Evolutionary conservation across 2,329 filamentous ascomycete species (phyloP), one percentile per base, ranked within the genome.

Genomic region (Cytospora schulzeri): DNA sequence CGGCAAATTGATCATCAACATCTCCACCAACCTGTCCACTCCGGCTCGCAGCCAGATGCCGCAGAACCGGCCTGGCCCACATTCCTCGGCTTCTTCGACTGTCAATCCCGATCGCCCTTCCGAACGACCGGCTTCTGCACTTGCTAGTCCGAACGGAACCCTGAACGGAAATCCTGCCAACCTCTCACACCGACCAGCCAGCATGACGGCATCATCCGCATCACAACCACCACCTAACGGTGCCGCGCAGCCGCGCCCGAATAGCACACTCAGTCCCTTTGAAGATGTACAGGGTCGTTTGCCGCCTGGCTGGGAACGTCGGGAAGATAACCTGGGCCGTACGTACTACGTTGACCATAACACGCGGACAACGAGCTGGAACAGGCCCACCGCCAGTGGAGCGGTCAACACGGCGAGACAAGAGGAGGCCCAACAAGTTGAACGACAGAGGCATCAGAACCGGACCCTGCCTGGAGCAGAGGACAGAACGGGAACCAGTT

Each of bases 291-390:
- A 97, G 74, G 95, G 95, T 64, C 89, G 94, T 70, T 79, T 99
- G 62, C 95, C 95, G 38, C 88, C 91, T 58, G 95, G 95, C 38
- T 99, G 95, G 94, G 95, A 99, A 79, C 88, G 95, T 63, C 88
- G 95, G 63, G 94, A 98, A 76, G 95, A 99, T 75, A 95, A 97
- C 71, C 78, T 98, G 52, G 94, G 95, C 60, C 87, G 95, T 72
- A 98, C 94, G 26, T 99, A 99, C 75, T 99, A 98, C 75, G 95
- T 99, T 60, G 95, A 99, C 73, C 95, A 98, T 76, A 98, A 98
- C 76, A 97, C 93, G 8, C 85, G 95, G 71, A 94, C 95, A 62
- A 99, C 95, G 0, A 98, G 94, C 71, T 99, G 95, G 95, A 94
- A 91, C 71, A 85, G 95, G 66, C 95, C 95, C 9, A 91, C 92